Evolutionary conservation across 352 stramenopile species (phyloP), one percentile per base, ranked within the genome.

Genomic region (Pythium scleroteichum): DNA sequence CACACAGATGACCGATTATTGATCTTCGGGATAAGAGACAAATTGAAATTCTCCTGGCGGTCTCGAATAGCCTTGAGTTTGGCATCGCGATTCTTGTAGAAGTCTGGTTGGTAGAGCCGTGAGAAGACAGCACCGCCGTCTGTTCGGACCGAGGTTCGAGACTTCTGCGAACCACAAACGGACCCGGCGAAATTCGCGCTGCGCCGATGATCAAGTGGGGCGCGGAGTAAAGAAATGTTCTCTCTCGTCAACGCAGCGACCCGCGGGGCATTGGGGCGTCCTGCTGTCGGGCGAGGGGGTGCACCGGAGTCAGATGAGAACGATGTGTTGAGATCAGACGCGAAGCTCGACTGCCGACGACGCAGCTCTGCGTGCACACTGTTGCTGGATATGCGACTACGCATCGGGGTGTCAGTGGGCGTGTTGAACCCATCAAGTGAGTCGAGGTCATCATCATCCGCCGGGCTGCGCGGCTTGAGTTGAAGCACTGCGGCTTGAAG

Each of bases 111-210:
- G 53, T 94, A 94, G 54, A 94, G 62, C 10, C 85, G 71, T 26
- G 82, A 91, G 59, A 94, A 94, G 32, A 94, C 85, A 10, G 82
- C 78, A 40, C 85, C 85, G 38, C 82, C 85, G 58, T 92, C 85
- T 19, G 85, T 94, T 52, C 82, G 74, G 22, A 86, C 78, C 13
- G 82, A 92, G 12, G 79, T 88, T 35, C 74, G 78, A 29, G 82
- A 92, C 53, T 88, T 75, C 41, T 88, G 76, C n/a, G 81, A 92
- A 35, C 82, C 81, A 19, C 72, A 87, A 9, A 90, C 75, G 9
- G 82, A 92, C 32, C 79, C 81, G 0, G 72, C 68, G 29, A 75
- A 75, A 38, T 76, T 75, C 7, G 58, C 45, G 5, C 65, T 72
- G 12, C 60, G 47, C 1, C 54, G 62, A 35, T 41, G 32, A 38